phyloP scores from a whole-genome alignment of 257 asterid species.

The Salvia hispanica region DNA sequence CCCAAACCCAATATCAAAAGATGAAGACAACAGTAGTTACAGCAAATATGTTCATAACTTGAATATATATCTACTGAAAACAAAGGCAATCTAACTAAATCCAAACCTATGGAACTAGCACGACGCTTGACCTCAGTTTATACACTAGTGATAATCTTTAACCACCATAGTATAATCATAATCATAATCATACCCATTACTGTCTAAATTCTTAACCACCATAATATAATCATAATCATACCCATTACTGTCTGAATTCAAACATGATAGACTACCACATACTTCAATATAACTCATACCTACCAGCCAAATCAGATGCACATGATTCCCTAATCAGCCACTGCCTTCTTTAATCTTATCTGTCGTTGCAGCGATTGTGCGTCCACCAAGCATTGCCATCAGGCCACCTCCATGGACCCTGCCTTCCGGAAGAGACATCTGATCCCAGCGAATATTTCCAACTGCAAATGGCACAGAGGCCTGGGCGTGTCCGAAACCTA shows the following conservation, averaged over 20 bases:
- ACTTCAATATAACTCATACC: constrained; percentile 26
- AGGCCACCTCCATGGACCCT: constrained; percentile 75
- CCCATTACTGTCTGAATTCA: background rate
- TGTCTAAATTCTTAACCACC: background rate
- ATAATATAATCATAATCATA: too few relatives aligned
- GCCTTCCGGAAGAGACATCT: constrained; percentile 63
- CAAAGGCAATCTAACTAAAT: too few relatives aligned
- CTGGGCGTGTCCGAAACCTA: constrained; percentile 25
- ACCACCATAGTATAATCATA: too few relatives aligned
- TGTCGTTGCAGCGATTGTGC: constrained; percentile 24
- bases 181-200: background rate
- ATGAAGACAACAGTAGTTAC: too few relatives aligned
- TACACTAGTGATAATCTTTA: too few relatives aligned
- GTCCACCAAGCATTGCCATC: constrained; percentile 61
- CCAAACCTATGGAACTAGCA: too few relatives aligned
- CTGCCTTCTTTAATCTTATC: constrained; percentile 17
- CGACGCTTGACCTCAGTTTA: too few relatives aligned
- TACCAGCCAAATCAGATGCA: constrained; percentile 24
- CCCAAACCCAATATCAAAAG: too few relatives aligned
- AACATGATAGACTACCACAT: background rate
- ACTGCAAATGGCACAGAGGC: constrained; percentile 16
- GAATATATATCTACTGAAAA: too few relatives aligned
- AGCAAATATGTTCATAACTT: too few relatives aligned
- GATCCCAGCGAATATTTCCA: constrained; percentile 30
- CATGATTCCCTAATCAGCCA: constrained; percentile 24